Evolutionary conservation across 1,284 basidiomycete species (phyloP), one percentile per base, ranked within the genome.

Genomic region (Melanopsichium pennsylvanicum): DNA sequence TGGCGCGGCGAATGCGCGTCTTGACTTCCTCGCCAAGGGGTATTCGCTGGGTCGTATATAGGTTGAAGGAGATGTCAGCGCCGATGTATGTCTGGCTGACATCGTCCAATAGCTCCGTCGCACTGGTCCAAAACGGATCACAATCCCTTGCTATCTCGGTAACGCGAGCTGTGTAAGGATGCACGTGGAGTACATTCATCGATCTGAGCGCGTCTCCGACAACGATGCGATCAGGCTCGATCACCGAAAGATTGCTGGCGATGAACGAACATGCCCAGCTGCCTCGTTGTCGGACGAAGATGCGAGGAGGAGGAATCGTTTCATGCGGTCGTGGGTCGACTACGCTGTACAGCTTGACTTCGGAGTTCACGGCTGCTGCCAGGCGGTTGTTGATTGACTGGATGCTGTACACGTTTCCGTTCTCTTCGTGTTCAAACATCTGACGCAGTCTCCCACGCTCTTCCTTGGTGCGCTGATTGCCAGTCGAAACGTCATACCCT

Each of bases 41-140:
- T 13, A 71, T 44, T 21, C 78, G 64, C 58, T 72, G 69, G 13
- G 70, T 59, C 16, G 76, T 72, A 55, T 70, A 80, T 33, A 80
- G 16, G 22, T 80, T 80, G 67, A 79, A 77, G 22, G 58, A 61
- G 43, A 80, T 69, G 54, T 80, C 78, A 5, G 75, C 61, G 23
- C 77, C 78, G 25, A 79, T 55, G 45, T 68, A 80, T n/a, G 67
- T 68, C 63, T 79, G 73, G 8, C 16, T 54, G 8, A 39, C 62
- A 1, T 41, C 51, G 50, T 76, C 72, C 19, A 75, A 43, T 35
- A 59, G 19, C 16, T 71, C 68, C 11, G 68, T 71, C 13, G 77
- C 70, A 23, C 60, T 74, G 11, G 77, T 79, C 78, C 78, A 80
- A 57, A 70, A 77, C 10, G 78, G 77, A 51, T 80, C 77, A 35